Evolutionary conservation across 2,329 filamentous ascomycete species (phyloP).

Genomic region (Sphaerulina populicola): DNA sequence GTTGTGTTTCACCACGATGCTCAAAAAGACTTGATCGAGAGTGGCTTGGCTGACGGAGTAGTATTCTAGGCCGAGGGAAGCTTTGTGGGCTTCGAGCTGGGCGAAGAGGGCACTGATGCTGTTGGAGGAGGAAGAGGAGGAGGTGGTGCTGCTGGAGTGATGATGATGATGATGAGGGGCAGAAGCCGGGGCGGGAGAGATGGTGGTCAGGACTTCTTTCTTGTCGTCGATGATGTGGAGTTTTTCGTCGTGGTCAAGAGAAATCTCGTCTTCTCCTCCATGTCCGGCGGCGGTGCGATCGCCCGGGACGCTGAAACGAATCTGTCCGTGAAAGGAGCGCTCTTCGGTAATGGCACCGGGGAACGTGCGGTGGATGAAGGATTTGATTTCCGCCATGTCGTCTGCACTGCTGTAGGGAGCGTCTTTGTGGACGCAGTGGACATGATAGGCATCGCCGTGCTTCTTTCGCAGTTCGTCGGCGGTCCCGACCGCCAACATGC

Average conservation of each 20-base stretch:
- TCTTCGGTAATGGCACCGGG: slow-evolving; percentile 60
- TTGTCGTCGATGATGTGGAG: slow-evolving; percentile 9
- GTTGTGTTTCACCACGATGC: slow-evolving; percentile 72
- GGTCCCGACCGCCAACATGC: slow-evolving; percentile 78
- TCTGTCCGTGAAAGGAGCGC: slow-evolving; percentile 73
- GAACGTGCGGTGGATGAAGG: slow-evolving; percentile 57
- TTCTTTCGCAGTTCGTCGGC: slow-evolving; percentile 62
- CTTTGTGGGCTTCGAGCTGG: slow-evolving; percentile 62
- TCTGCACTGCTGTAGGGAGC: slow-evolving; percentile 63
- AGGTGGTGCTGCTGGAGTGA: too few relatives aligned
- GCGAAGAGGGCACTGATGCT: slow-evolving; percentile 64
- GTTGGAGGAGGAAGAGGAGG: slow-evolving; percentile 5
- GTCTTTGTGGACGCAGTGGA: slow-evolving; percentile 68
- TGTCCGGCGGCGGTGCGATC: slow-evolving; percentile 18
- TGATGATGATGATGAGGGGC: too few relatives aligned
- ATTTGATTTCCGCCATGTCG: slow-evolving; percentile 58
- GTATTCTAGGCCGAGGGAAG: slow-evolving; percentile 65
- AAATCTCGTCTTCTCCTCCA: slow-evolving; percentile 14
- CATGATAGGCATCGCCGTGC: slow-evolving; percentile 70
- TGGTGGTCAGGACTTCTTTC: not conserved
- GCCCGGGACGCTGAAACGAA: slow-evolving; percentile 69
- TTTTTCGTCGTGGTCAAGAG: slow-evolving; percentile 11
- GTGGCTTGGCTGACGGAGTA: slow-evolving; percentile 83
- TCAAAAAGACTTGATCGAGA: slow-evolving; percentile 82
- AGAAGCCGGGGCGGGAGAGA: not conserved